Evolutionary conservation across 306 rosid genomes (phyloP), one percentile per base, ranked within the genome.

Genomic region (Oxytropis ochrocephala): DNA sequence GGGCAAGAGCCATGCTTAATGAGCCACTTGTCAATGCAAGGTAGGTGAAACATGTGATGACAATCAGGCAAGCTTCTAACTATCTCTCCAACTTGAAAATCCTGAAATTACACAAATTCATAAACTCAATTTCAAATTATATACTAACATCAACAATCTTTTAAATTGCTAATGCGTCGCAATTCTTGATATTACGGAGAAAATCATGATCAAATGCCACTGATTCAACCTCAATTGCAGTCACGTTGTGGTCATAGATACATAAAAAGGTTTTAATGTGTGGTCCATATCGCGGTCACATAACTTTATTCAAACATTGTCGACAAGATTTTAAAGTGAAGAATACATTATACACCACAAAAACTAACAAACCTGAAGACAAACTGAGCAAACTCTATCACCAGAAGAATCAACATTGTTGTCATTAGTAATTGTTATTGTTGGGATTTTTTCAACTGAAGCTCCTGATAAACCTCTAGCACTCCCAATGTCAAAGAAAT

Each of bases 11-110:
- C 97, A 76, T 92, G 96, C 78, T 81, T 87, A 19, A 84, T 70
- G 69, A 92, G 89, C 97, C 97, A 92, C 77, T 83, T 80, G 74
- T 92, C 97, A 73, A 89, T 92, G 88, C 97, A 92, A 41, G 96
- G 91, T 67, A 81, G 80, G 85, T 94, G 99, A 80, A 94, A 92
- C 85, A 85, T 78, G 77, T 92, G 97, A 84, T 89, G 82, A 75
- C 97, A 92, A 75, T 84, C 82, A 17, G 96, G 96, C 72, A 92
- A 81, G 36, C 92, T 87, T 83, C 97, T 89, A 27, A 81, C 90
- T 5, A 82, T 89, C 83, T 92, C 97, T 78, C 95, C 96, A 57
- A 87, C 68, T 73, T 85, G 87, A 58, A 92, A 89, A 57, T 89
- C 95, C 97, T 92, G 91, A 5, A 77, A 21, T 42, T 51, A 32